A percentile compares a stretch with the other conserved stretches of the same genome.
Evolutionary conservation across 176 grass and related monocot species (phyloP).

Genomic region (Oryza glumipatula): DNA sequence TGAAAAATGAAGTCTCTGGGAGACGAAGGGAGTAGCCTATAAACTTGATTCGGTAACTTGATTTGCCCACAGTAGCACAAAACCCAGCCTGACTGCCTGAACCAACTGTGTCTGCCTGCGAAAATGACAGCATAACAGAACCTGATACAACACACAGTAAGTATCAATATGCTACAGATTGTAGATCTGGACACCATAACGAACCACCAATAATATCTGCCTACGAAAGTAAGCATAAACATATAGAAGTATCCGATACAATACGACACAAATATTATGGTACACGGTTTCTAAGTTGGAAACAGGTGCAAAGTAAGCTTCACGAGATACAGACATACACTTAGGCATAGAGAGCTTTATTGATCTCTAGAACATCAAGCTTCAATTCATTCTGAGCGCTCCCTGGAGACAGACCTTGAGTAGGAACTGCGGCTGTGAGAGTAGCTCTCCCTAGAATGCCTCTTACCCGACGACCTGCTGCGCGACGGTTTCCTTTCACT

Average conservation of each 20-base stretch:
- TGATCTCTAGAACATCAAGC: not conserved
- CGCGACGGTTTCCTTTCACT: not conserved
- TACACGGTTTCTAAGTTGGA: not conserved
- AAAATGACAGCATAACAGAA: not conserved
- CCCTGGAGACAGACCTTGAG: conserved; percentile 47
- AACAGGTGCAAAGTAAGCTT: not conserved
- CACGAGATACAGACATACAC: not conserved
- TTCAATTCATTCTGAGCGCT: conserved; percentile 5
- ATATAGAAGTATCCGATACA: not conserved
- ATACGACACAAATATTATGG: not conserved
- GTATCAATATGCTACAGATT: too few relatives aligned
- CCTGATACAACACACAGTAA: not conserved
- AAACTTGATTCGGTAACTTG: not conserved
- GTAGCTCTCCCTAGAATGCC: conserved; percentile 67
- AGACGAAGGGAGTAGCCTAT: too few relatives aligned
- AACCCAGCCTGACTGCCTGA: too few relatives aligned
- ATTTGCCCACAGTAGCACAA: not conserved
- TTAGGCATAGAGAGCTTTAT: not conserved
- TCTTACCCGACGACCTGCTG: conserved; percentile 39
- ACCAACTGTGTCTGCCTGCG: not conserved
- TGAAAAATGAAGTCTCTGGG: too few relatives aligned
- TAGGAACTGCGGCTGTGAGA: conserved; percentile 58
- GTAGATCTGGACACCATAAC: not conserved
- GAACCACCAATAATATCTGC: not conserved
- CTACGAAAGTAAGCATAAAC: not conserved